phyloP scores from a whole-genome alignment of 306 rosid species.

The Cajanus cajan region DNA sequence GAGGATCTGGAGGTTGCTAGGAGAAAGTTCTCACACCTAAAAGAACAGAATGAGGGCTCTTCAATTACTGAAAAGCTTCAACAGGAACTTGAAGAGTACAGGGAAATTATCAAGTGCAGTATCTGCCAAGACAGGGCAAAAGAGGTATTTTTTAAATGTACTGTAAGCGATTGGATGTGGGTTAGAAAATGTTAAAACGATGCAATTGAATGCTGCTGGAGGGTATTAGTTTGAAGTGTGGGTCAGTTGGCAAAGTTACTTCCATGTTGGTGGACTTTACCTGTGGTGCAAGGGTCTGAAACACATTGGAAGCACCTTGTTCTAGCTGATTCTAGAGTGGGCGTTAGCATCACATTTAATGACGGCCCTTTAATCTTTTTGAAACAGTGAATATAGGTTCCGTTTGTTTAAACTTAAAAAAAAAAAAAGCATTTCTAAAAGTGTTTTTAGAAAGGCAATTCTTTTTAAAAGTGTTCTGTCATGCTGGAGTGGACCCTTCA shows the following conservation, averaged over 20 bases:
- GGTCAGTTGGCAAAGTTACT: not conserved
- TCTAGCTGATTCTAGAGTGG: not conserved
- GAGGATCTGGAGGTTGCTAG: constrained; percentile 72
- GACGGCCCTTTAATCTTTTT: not conserved
- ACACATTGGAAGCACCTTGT: not conserved
- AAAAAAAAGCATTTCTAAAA: too few relatives aligned
- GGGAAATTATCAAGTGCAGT: constrained; percentile 82
- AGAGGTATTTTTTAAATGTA: constrained; percentile 55
- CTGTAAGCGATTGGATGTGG: not conserved
- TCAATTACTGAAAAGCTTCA: constrained; percentile 75
- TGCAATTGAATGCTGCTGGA: not conserved
- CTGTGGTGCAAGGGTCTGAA: not conserved
- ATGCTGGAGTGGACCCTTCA: not conserved
- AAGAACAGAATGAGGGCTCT: constrained; percentile 66
- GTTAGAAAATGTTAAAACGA: not conserved
- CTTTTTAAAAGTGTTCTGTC: too few relatives aligned
- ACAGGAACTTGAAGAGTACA: constrained; percentile 81
- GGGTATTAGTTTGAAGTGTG: not conserved
- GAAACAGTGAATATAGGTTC: not conserved
- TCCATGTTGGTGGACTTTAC: not conserved
- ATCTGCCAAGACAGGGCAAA: constrained; percentile 83
- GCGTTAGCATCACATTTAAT: not conserved
- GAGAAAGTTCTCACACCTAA: constrained; percentile 62
- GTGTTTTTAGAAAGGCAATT: too few relatives aligned
- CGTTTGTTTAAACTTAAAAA: too few relatives aligned